Conservation (phyloP, 2,329 filamentous ascomycete genomes). For the Cytospora piceicola region DNA sequence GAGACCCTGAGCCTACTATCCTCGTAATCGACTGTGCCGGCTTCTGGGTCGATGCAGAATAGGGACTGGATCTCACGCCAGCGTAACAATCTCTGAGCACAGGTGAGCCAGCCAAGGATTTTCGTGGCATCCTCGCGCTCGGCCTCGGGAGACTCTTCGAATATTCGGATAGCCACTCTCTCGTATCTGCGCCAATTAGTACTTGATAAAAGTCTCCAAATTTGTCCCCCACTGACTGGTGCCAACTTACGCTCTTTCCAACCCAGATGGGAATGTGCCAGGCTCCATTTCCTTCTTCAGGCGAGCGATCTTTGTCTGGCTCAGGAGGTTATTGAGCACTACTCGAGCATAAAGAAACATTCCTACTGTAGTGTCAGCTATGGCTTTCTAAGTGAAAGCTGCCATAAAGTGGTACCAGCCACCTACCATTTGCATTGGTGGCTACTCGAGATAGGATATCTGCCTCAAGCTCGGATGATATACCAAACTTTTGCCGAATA, state of each 20-base stretch:
- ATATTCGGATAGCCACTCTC: background rate
- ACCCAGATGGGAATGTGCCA: background rate
- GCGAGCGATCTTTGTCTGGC: background rate
- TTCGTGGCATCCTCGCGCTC: background rate
- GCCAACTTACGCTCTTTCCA: constrained; percentile 1
- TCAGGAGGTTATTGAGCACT: background rate
- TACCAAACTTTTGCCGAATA: background rate
- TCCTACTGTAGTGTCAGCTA: background rate
- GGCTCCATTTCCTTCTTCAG: constrained; percentile 4
- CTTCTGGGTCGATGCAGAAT: constrained; percentile 1
- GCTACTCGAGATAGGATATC: background rate
- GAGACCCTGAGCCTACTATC: background rate
- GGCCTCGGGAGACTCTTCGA: background rate
- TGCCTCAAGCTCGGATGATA: background rate
- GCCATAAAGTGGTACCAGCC: no score
- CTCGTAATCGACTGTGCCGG: background rate
- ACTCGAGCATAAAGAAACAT: constrained; percentile 16
- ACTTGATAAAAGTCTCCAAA: background rate
- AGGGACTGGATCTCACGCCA: constrained; percentile 17
- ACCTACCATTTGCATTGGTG: constrained; percentile 1
- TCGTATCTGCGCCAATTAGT: background rate
- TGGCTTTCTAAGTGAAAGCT: background rate
- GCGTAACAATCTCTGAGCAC: background rate
- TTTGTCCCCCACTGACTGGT: background rate
- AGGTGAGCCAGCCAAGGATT: background rate